Base-by-base conservation (phyloP, 1,139 yeast species). In the Geotrichum citri-aurantii region DNA sequence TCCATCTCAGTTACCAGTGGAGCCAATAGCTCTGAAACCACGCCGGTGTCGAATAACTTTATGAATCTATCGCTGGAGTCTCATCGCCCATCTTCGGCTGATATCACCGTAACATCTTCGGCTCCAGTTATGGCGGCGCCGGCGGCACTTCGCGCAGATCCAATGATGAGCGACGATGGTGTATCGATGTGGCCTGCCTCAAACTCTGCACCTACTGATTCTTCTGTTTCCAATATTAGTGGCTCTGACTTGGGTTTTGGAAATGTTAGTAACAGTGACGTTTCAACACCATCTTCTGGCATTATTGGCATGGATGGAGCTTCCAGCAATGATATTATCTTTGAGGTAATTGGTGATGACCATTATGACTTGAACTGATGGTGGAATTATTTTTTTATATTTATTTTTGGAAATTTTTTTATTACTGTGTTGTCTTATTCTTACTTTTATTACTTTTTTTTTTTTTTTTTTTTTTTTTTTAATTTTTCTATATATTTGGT, bases 271-370 rank as follows among this genome's bases (percentile, higher is more conserved):
- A 23, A 46, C 3, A 44, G 53, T 21, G 40, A 52, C 26, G 19
- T 37, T 14, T 29, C 52, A 23, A 42, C 54, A 5, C 49, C 50
- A 14, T 48, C 52, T 33, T 14, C 44, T 46, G 42, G 52, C 31
- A 24, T 46, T 8, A 14, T 37, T 40, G 53, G 42, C 21, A 26
- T 44, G 10, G n/a, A 27, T 5, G 27, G 37, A 11, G 27, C 19
- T n/a, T 11, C 40, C 26, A 23, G 17, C 29, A 42, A 48, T 2
- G 58, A 51, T 6, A 42, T 48, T 14, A 37, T 56, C 10, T 56
- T 56, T 56, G 56, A 52, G 12, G 27, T 52, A 8, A 56, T 56
- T 51, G 52, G 49, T 7, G 59, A 56, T n/a, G 59, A 56, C 17
- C 11, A 17, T n/a, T 37, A 26, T 50, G 46, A 42, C 37, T 37